phyloP scores from a whole-genome alignment of 805 yeast species.

The Kodamaea kaohsiungensis region DNA sequence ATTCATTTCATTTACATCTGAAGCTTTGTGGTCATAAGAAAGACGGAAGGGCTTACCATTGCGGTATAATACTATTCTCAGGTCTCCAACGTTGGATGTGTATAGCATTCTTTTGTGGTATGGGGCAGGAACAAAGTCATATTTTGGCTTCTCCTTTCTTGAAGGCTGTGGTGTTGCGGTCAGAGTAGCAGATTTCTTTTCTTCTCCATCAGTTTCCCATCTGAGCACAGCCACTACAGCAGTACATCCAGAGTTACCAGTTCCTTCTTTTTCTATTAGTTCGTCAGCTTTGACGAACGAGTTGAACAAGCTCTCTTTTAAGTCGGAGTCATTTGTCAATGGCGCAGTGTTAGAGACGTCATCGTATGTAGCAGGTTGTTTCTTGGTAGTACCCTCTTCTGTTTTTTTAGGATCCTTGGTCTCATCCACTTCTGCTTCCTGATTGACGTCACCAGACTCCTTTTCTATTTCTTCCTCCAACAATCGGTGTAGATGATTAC shows the following conservation, averaged over 20 bases:
- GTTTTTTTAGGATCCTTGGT: slow-evolving; percentile 15
- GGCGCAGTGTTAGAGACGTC: slow-evolving; percentile 17
- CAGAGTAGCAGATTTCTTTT: neutral
- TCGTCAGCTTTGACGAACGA: slow-evolving; percentile 78
- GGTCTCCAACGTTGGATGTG: slow-evolving; percentile 95
- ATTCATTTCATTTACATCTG: slow-evolving; percentile 73
- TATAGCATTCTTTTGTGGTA: slow-evolving; percentile 74
- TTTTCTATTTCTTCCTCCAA: slow-evolving; percentile 54
- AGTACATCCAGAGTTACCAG: slow-evolving; percentile 86
- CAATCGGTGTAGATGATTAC: slow-evolving; percentile 74
- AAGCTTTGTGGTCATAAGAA: slow-evolving; percentile 92
- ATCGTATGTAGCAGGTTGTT: neutral
- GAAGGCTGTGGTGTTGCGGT: slow-evolving; percentile 14
- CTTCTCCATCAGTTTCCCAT: slow-evolving; percentile 59
- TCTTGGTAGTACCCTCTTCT: slow-evolving; percentile 10
- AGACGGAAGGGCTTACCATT: slow-evolving; percentile 74
- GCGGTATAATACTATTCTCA: slow-evolving; percentile 77
- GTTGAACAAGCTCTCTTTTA: slow-evolving; percentile 64
- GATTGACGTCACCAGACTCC: slow-evolving; percentile 17
- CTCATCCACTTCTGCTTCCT: slow-evolving; percentile 29
- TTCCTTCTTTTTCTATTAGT: slow-evolving; percentile 56
- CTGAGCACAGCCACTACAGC: slow-evolving; percentile 91
- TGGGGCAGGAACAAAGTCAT: slow-evolving; percentile 49
- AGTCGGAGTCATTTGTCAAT: slow-evolving; percentile 37
- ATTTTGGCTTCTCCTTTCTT: slow-evolving; percentile 22